phyloP scores from a whole-genome alignment of 2,329 filamentous ascomycete genomes.

The Karstenula rhodostoma region DNA sequence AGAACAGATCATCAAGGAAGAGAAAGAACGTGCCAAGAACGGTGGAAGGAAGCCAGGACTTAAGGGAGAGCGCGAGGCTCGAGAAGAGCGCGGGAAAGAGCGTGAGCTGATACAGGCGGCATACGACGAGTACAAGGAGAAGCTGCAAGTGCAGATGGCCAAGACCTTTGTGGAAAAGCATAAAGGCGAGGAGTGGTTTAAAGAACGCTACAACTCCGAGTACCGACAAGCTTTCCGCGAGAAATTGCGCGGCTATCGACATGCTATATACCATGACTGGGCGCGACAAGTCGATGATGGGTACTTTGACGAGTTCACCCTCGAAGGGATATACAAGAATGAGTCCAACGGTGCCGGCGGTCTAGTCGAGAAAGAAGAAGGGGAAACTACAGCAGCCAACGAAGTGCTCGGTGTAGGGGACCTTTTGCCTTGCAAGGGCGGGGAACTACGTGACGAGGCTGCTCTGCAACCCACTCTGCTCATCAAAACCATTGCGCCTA shows the following conservation, averaged over 20 bases:
- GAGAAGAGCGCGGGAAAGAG: constrained; percentile 80
- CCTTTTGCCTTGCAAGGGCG: constrained; percentile 81
- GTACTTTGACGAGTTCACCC: constrained; percentile 90
- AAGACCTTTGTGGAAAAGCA: constrained; percentile 89
- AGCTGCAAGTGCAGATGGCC: constrained; percentile 77
- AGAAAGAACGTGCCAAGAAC: constrained; percentile 74
- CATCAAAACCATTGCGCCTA: constrained; percentile 97
- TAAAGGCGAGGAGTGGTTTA: constrained; percentile 97
- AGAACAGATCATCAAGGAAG: constrained; percentile 83
- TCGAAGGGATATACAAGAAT: constrained; percentile 92
- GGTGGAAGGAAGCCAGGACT: constrained; percentile 72
- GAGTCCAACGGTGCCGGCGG: constrained; percentile 89
- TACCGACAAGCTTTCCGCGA: constrained; percentile 77
- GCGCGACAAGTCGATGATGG: constrained; percentile 85
- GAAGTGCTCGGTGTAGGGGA: constrained; percentile 94
- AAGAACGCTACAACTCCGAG: constrained; percentile 88
- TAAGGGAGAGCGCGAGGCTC: constrained; percentile 69
- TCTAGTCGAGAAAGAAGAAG: constrained; percentile 91
- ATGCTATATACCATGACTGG: constrained; percentile 84
- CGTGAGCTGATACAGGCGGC: constrained; percentile 78
- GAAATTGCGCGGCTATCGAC: constrained; percentile 81
- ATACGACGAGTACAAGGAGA: constrained; percentile 72
- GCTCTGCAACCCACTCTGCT: constrained; percentile 89
- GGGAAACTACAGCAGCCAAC: constrained; percentile 88
- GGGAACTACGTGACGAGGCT: constrained; percentile 88